Conservation (phyloP, 345 rosid species). For the Lenwebbia sp. region DNA sequence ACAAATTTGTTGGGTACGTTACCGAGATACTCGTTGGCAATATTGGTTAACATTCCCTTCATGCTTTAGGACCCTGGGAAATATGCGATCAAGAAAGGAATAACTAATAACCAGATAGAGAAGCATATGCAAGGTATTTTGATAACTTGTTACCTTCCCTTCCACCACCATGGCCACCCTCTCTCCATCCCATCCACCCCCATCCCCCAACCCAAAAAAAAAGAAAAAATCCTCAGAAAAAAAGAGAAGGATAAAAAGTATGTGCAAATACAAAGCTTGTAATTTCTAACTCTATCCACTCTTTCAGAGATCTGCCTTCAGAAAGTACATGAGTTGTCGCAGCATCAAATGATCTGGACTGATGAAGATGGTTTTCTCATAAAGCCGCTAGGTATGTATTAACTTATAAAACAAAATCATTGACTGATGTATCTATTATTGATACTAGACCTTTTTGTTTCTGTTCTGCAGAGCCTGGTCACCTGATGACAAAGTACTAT, state of each 20-base stretch:
- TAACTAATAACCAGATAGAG: constrained; percentile 64
- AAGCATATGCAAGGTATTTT: constrained; percentile 76
- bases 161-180: neutral
- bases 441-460: neutral
- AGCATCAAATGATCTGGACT: constrained; percentile 85
- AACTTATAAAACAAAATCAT: neutral
- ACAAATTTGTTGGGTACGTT: neutral
- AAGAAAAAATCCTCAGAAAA: neutral
- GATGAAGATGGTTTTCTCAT: constrained; percentile 80
- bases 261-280: neutral
- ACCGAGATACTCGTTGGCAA: neutral
- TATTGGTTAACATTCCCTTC: neutral
- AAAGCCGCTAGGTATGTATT: constrained; percentile 70
- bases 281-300: constrained; percentile 5
- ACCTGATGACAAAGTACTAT: constrained; percentile 95
- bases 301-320: constrained; percentile 62
- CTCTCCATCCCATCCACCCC: neutral
- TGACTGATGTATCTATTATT: neutral
- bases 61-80: constrained; percentile 67
- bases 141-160: neutral
- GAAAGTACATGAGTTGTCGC: constrained; percentile 69
- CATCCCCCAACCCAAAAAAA: neutral
- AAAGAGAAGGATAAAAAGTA: neutral
- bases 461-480: constrained; percentile 64
- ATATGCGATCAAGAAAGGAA: constrained; percentile 69